phyloP scores from a whole-genome alignment of 2,329 filamentous ascomycete species.

The Colletotrichum gigasporum region DNA sequence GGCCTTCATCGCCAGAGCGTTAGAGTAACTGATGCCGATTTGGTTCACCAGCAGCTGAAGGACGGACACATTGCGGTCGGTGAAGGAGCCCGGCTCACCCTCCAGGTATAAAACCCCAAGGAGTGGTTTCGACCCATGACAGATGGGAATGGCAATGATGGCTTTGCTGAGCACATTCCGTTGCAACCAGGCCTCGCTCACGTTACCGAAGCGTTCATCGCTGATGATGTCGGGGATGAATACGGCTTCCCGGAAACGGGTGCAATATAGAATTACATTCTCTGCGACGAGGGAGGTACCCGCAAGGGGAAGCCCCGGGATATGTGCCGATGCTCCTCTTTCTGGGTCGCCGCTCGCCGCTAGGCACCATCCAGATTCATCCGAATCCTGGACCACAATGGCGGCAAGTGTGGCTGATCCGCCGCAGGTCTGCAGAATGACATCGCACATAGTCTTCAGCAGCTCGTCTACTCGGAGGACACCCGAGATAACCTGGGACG shows the following conservation, averaged over 20 bases:
- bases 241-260: constrained; percentile 79
- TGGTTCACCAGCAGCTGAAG: constrained; percentile 80
- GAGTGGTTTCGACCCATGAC: constrained; percentile 75
- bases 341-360: constrained; percentile 80
- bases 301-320: constrained; percentile 70
- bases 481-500: constrained; percentile 82
- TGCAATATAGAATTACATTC: constrained; percentile 80
- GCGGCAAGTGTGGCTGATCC: constrained; percentile 75
- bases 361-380: constrained; percentile 72
- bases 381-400: constrained; percentile 77
- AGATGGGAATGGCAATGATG: constrained; percentile 82
- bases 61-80: constrained; percentile 75
- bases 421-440: constrained; percentile 81
- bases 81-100: constrained; percentile 78
- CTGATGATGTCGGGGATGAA: constrained; percentile 78
- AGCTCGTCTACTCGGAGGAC: constrained; percentile 80
- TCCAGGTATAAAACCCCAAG: constrained; percentile 82
- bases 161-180: constrained; percentile 76
- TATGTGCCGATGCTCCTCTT: constrained; percentile 71
- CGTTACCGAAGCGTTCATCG: constrained; percentile 82
- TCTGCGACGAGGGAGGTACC: constrained; percentile 76
- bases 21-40: constrained; percentile 77
- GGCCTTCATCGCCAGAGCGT: constrained; percentile 73
- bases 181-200: constrained; percentile 73
- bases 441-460: constrained; percentile 82